Base-by-base conservation (phyloP, 2,329 filamentous ascomycete genomes). In the Diaporthe sp. region DNA sequence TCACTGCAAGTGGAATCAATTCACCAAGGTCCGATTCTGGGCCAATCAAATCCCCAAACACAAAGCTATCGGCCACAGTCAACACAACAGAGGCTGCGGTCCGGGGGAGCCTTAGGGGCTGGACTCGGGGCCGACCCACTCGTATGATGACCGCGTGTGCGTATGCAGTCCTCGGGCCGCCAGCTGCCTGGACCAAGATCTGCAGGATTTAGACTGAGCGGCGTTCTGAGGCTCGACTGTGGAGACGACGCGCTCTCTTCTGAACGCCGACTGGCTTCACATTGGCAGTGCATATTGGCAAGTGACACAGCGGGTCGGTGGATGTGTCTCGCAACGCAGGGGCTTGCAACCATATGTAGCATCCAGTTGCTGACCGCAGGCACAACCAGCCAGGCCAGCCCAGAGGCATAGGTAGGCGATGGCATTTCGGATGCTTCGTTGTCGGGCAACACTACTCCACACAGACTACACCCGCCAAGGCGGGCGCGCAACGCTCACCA, bases 81-180 rank as follows among this genome's bases (percentile, higher is more conserved):
- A 25, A 42, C 67, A 34, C 34, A 34, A 51, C 55, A 51, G 55
- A 57, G 62, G 51, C 42, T 69, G 74, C 73, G 58, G 51, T 17
- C 42, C 51, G n/a, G 22, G 46, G 17, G 53, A 53, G 42, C 70
- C 61, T 61, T 44, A 31, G 57, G 58, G 74, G 42, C 42, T 59
- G 42, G 70, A 25, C 58, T 65, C 58, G 70, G 70, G 49, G 70
- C 70, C 58, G 61, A 65, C 42, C 44, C n/a, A 44, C 58, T n/a
- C 34, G 70, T 42, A 25, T 65, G 58, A 73, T 73, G 44, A 28
- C 58, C 28, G 70, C 57, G 28, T 55, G 51, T 49, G 46, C 46
- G 46, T 59, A 74, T 74, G 74, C 74, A 76, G 55, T 46, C 49
- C 46, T 76, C 72, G 74, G 74, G 58, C 74, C 74, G 74, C 67